These are phyloP conservation scores for Beauveria sp. DNA, from an alignment of 2,329 filamentous ascomycete species.

Conservation along the genomic window DNA sequence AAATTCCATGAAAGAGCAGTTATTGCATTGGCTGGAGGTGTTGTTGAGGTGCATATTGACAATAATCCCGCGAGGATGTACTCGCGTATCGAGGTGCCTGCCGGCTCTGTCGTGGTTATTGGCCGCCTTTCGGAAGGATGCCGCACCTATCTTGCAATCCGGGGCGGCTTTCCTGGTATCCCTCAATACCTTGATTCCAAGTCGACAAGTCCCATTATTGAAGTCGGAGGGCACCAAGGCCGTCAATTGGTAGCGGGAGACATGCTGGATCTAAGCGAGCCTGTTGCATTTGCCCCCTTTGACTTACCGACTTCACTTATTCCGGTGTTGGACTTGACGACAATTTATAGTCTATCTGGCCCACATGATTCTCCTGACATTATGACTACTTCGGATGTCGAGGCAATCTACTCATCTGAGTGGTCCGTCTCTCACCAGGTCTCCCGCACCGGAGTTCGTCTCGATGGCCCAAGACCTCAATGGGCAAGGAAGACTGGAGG, in stretches of 20 bases:
- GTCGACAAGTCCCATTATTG: slow-evolving; percentile 49
- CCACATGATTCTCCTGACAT: slow-evolving; percentile 25
- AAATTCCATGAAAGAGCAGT: slow-evolving; percentile 46
- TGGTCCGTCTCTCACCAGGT: slow-evolving; percentile 57
- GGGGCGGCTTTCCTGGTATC: slow-evolving; percentile 32
- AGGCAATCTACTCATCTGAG: slow-evolving; percentile 48
- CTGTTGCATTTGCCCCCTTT: not conserved
- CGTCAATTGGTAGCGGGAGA: slow-evolving; percentile 47
- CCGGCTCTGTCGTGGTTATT: slow-evolving; percentile 41
- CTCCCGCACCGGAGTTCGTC: slow-evolving; percentile 50
- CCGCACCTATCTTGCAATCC: slow-evolving; percentile 50
- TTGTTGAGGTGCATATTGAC: slow-evolving; percentile 44
- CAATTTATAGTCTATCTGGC: slow-evolving; percentile 23
- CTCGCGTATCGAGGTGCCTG: slow-evolving; percentile 41
- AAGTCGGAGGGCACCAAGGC: slow-evolving; percentile 53
- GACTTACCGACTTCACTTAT: slow-evolving; percentile 8
- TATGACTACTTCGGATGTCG: slow-evolving; percentile 38
- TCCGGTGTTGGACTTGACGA: slow-evolving; percentile 9
- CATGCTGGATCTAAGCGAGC: slow-evolving; percentile 34
- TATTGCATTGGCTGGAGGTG: slow-evolving; percentile 49
- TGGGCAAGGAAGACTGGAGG: slow-evolving; percentile 54
- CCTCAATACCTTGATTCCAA: slow-evolving; percentile 52
- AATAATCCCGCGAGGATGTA: slow-evolving; percentile 44
- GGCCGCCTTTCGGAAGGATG: slow-evolving; percentile 47
- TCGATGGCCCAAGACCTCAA: slow-evolving; percentile 49